phyloP scores from a whole-genome alignment of 2,329 filamentous ascomycete species.

The Teratosphaeria destructans region DNA sequence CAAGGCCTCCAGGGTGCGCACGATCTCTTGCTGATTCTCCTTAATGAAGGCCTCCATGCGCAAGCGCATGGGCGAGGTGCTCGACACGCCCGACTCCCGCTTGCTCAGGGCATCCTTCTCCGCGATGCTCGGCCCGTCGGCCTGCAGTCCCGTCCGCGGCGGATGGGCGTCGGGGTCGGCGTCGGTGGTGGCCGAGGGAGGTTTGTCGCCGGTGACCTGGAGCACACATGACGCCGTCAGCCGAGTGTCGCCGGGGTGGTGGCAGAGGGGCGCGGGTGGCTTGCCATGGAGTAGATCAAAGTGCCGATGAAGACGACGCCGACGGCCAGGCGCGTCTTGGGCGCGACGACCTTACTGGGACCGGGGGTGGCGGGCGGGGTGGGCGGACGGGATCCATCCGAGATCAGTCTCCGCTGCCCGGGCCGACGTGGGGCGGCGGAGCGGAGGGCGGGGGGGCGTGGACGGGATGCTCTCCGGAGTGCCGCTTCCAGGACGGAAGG shows the following conservation, averaged over 20 bases:
- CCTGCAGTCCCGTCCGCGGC: slow-evolving; percentile 20
- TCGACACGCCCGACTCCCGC: slow-evolving; percentile 62
- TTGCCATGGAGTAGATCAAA: slow-evolving; percentile 50
- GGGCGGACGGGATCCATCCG: slow-evolving; percentile 14
- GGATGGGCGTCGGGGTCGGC: neutral
- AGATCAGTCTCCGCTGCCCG: slow-evolving; percentile 15
- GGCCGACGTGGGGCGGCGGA: slow-evolving; percentile 3
- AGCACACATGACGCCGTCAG: slow-evolving; percentile 3
- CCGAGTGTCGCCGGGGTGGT: neutral
- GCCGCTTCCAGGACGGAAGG: slow-evolving; percentile 1
- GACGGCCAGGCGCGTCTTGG: slow-evolving; percentile 34
- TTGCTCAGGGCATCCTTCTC: slow-evolving; percentile 76
- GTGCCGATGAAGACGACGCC: slow-evolving; percentile 44
- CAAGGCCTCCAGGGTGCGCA: slow-evolving; percentile 68
- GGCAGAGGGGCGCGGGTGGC: neutral
- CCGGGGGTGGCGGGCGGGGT: slow-evolving; percentile 21
- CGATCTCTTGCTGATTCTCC: slow-evolving; percentile 80
- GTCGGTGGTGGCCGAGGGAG: neutral
- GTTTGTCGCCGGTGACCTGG: slow-evolving; percentile 29
- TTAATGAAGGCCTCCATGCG: slow-evolving; percentile 97
- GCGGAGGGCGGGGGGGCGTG: neutral
- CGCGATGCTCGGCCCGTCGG: slow-evolving; percentile 62
- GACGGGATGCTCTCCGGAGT: slow-evolving; percentile 8
- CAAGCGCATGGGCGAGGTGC: slow-evolving; percentile 84
- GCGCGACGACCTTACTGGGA: slow-evolving; percentile 26